A percentile compares a stretch with the other conserved stretches of the same genome.
These are phyloP conservation scores for Tuber calosporum DNA, from an alignment of 495 filamentous ascomycete species.

Conservation along the genomic window DNA sequence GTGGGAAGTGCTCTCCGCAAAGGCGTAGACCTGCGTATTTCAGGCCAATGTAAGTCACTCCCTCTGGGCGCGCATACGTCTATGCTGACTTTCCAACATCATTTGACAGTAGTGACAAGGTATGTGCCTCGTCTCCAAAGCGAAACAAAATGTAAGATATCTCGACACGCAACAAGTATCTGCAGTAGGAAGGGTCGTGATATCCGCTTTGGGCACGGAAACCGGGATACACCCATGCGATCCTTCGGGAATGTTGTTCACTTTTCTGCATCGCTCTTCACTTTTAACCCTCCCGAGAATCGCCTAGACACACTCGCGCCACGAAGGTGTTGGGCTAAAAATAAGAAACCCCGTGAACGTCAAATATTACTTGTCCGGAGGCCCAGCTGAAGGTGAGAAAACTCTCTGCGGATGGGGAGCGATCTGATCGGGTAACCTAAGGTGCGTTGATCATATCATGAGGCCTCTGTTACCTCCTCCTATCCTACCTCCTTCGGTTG, in stretches of 20 bases:
- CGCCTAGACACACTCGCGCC: background rate
- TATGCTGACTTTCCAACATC: background rate
- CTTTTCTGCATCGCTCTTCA: background rate
- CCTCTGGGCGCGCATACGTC: background rate
- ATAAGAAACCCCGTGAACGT: background rate
- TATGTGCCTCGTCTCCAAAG: background rate
- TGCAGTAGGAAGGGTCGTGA: background rate
- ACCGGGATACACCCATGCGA: background rate
- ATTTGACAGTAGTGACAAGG: background rate
- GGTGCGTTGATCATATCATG: background rate
- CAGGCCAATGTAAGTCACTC: background rate
- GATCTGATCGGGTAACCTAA: background rate
- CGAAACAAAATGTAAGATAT: background rate
- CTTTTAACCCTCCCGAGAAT: background rate
- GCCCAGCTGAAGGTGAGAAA: background rate
- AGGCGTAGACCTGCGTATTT: background rate
- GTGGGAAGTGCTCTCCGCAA: background rate
- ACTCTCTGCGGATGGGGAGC: background rate
- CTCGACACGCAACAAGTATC: background rate
- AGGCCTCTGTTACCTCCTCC: background rate
- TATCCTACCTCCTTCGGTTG: background rate
- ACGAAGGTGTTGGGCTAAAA: background rate
- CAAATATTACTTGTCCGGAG: background rate
- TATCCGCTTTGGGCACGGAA: background rate
- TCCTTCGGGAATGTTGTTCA: background rate